Evolutionary conservation across 2,329 filamentous ascomycete species (phyloP).

Genomic region (Talaromyces sp.): DNA sequence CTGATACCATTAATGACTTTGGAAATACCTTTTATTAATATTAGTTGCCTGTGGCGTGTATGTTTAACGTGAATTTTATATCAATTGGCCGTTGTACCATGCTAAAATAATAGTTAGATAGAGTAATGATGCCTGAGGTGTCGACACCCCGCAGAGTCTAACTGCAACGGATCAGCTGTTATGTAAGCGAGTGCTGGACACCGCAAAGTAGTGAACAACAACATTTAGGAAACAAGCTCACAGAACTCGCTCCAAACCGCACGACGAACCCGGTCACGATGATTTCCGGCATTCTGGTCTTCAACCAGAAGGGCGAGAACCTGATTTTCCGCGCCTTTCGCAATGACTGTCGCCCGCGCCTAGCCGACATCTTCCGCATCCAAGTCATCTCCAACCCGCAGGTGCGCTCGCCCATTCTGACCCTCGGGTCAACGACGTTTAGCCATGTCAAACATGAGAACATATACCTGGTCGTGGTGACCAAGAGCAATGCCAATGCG

Average conservation of each 20-base stretch:
- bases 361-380: constrained; percentile 98
- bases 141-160: neutral
- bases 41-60: neutral
- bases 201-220: neutral
- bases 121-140: neutral
- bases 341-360: constrained; percentile 93
- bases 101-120: neutral
- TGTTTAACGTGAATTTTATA: neutral
- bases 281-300: constrained; percentile 95
- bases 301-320: constrained; percentile 99
- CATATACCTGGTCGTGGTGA: constrained; percentile 95
- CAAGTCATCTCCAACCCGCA: constrained; percentile 98
- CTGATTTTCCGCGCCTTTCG: constrained; percentile 99
- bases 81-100: neutral
- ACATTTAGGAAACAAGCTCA: neutral
- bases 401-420: constrained; percentile 95
- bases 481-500: constrained; percentile 98
- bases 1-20: constrained; percentile 1
- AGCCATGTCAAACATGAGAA: constrained; percentile 99
- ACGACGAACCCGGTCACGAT: constrained; percentile 46
- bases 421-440: constrained; percentile 95
- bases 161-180: neutral
- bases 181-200: neutral
- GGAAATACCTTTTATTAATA: neutral
- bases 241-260: neutral